These are phyloP conservation scores for Brassica napus DNA, from an alignment of 345 rosid genomes.

Conservation along the genomic window Da-Ae NC_063444.1:24734501-24735000, in stretches of 20 bases:
- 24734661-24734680: conserved; percentile 39
- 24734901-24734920: neutral
- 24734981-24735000: conserved; percentile 9
- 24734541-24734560: conserved; percentile 57
- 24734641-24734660: conserved; percentile 52
- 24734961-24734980: conserved; percentile 16
- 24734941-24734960: neutral
- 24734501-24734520: conserved; percentile 26
- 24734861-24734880: too few species aligned
- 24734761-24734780: conserved; percentile 44
- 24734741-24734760: conserved; percentile 37
- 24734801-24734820: conserved; percentile 47
- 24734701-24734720: conserved; percentile 61
- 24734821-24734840: conserved; percentile 53
- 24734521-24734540: conserved; percentile 30
- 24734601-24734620: conserved; percentile 75
- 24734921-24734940: neutral
- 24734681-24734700: conserved; percentile 60
- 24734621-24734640: conserved; percentile 53
- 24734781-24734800: conserved; percentile 13
- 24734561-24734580: conserved; percentile 98
- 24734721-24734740: conserved; percentile 43
- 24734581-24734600: conserved; percentile 79
- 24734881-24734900: too few species aligned
- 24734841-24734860: too few species aligned